Evolutionary conservation across 108 stramenopile species (phyloP), one percentile per base, ranked within the genome.

Genomic region (Conticribra weissflogii): DNA sequence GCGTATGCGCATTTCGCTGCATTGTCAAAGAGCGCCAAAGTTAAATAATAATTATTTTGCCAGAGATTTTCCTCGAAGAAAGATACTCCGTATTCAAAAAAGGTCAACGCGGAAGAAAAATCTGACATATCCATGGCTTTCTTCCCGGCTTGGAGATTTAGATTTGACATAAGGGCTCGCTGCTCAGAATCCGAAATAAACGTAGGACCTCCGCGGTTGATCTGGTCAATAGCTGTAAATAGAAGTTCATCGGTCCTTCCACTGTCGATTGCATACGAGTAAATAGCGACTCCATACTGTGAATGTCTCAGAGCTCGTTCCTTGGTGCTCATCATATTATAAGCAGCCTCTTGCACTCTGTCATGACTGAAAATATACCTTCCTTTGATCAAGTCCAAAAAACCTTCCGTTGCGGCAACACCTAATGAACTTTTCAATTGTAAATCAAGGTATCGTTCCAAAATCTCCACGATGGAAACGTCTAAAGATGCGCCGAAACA

Each of bases 311-410:
- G 31, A 36, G 31, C 50, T 21, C 48, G 31, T 3, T 51, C 49
- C 32, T 59, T 44, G 5, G 52, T 23, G 14, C 60, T 45, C 18
- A 70, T 60, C 68, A 70, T 59, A 24, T 23, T 52, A 58, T 74
- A 74, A 7, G 73, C 73, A 8, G 66, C 66, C 24, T 68, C 57
- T 31, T 74, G 73, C 27, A 74, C 32, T 18, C 52, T 21, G 48
- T 68, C 73, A 22, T 74, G 66, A 21, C 45, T 17, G 57, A 74
- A 74, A n/a, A 51, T 34, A 48, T 68, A 74, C 47, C 18, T 67
- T 28, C 57, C 56, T 29, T 59, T 31, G 7, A 28, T 22, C 47
- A 59, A 59, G 21, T 49, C 21, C 14, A 74, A 14, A 3, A 74
- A 29, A 5, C 73, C 66, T 32, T 74, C 66, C 3, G 19, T n/a